These are phyloP conservation scores for Gigaspora rosea DNA, from an alignment of 192 early-diverging fungal genomes.

Conservation along the genomic window DNA sequence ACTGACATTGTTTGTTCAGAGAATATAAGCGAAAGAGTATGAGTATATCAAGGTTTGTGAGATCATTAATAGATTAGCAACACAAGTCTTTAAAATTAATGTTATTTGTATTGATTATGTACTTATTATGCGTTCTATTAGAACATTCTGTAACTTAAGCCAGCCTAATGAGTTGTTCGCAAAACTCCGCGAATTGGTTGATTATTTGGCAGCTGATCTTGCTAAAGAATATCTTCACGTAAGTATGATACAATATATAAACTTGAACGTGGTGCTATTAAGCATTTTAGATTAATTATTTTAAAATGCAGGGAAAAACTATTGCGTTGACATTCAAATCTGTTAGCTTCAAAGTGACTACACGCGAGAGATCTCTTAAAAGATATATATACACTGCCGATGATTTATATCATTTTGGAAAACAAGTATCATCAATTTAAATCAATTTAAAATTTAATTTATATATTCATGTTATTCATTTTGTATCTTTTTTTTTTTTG, in stretches of 20 bases:
- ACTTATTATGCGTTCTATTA: constrained; percentile 10
- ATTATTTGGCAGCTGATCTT: constrained; percentile 48
- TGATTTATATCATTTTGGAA: constrained; percentile 38
- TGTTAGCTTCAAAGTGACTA: constrained; percentile 43
- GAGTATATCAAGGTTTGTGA: constrained; percentile 42
- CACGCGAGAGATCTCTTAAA: constrained; percentile 45
- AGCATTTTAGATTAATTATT: not conserved
- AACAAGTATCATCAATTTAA: not conserved
- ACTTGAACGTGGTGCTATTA: not conserved
- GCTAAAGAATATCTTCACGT: constrained; percentile 39
- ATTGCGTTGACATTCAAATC: constrained; percentile 51
- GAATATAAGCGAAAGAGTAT: constrained; percentile 50
- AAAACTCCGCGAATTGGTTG: constrained; percentile 49
- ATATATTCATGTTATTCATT: too few relatives aligned
- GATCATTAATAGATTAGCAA: not conserved
- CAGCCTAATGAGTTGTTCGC: constrained; percentile 32
- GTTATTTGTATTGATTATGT: not conserved
- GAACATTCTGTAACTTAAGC: constrained; percentile 28
- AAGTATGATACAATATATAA: not conserved
- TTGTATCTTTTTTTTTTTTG: too few relatives aligned
- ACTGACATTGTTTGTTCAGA: not conserved
- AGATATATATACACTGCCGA: constrained; percentile 34
- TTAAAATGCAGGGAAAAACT: constrained; percentile 38
- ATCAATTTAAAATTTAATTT: too few relatives aligned
- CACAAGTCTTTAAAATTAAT: constrained; percentile 16